Conservation (phyloP, 495 filamentous ascomycete species). For the Podospora pseudocomata region DNA sequence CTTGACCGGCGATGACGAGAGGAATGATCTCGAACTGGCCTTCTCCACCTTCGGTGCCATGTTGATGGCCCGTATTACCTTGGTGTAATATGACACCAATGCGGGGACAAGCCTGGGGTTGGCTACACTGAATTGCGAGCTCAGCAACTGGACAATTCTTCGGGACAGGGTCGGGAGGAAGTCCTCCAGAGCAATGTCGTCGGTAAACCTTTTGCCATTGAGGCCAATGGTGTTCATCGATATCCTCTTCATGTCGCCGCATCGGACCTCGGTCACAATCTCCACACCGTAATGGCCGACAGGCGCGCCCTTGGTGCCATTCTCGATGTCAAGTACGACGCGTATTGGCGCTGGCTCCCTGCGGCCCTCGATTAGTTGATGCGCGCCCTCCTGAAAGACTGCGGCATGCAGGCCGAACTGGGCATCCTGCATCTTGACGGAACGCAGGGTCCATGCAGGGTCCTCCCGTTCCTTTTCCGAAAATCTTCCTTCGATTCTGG, state of each 20-base stretch:
- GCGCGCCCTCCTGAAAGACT: constrained; percentile 66
- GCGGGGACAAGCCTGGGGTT: constrained; percentile 64
- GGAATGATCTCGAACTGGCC: constrained; percentile 52
- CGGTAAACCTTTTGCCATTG: constrained; percentile 59
- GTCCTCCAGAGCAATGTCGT: constrained; percentile 64
- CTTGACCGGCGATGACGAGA: constrained; percentile 84
- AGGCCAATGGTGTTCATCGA: constrained; percentile 58
- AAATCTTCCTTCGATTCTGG: constrained; percentile 79
- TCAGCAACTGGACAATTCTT: constrained; percentile 57
- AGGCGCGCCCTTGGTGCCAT: constrained; percentile 53
- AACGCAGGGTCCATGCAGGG: constrained; percentile 73
- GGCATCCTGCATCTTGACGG: constrained; percentile 54
- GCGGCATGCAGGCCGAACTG: constrained; percentile 67
- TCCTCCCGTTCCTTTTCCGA: constrained; percentile 74
- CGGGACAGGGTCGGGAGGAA: constrained; percentile 61
- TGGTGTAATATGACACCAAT: constrained; percentile 64
- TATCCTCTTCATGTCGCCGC: constrained; percentile 38
- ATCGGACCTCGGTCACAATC: constrained; percentile 54
- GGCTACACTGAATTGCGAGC: constrained; percentile 62
- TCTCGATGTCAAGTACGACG: constrained; percentile 58
- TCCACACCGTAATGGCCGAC: constrained; percentile 69
- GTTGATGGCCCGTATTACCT: constrained; percentile 68
- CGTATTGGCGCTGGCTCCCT: constrained; percentile 56
- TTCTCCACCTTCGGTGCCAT: constrained; percentile 58
- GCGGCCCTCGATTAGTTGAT: constrained; percentile 52